Evolutionary conservation across 2,329 filamentous ascomycete genomes (phyloP), one percentile per base, ranked within the genome.

Genomic region (Fusarium euwallaceae): DNA sequence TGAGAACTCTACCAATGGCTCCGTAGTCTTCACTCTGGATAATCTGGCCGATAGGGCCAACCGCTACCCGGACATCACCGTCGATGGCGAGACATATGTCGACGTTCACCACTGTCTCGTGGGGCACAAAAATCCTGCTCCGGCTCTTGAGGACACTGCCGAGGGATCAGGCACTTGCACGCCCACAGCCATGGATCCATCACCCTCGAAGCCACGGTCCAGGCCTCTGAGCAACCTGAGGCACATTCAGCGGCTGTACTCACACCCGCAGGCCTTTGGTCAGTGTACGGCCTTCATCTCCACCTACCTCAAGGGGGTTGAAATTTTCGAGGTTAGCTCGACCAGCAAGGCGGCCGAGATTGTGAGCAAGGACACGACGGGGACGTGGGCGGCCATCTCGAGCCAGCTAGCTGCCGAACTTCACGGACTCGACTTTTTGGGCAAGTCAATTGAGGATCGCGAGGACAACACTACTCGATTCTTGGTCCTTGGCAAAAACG

Each of bases 1-100:
- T 83, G 96, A 98, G 82, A 99, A 99, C 86, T 97, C 94, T 45
- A 96, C 94, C 81, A 98, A 98, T 83, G 97, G 97, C 79, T 92
- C 93, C 64, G 97, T 99, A 60, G 91, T 97, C 66, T 94, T 95
- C 82, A 98, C 95, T 0, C 89, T 98, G 27, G 95, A 98, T 83
- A 90, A 96, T 74, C 91, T 99, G 70, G 94, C 94, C 75, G 95
- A 98, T 84, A 88, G 93, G 29, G 85, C 90, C 43, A 84, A 83
- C 48, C 83, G 84, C 51, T 94, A 93, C 80, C 87, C 87, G 12
- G 90, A 94, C 80, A 88, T 98, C 55, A 87, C 88, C 58, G 93
- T 98, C 45, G 94, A 92, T 80, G 94, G 91, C 55, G 97, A 98
- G 85, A 89, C 93, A 67, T 98, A 97, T 79, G 88, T 98, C 51